These are phyloP conservation scores for Tricholoma saponaceum DNA, from an alignment of 768 basidiomycete species.

Conservation along the genomic window DNA sequence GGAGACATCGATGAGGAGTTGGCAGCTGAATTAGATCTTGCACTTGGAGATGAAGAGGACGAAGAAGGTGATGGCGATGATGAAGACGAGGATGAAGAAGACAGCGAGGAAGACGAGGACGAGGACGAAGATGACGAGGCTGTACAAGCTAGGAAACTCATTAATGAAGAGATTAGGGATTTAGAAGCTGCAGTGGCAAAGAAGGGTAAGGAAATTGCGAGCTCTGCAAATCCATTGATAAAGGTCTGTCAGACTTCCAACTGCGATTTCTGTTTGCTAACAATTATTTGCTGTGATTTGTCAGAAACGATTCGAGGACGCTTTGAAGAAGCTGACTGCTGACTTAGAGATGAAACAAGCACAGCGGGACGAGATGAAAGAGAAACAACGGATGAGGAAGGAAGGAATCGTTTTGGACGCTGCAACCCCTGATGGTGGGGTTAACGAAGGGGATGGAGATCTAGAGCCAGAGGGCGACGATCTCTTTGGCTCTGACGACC, in stretches of 20 bases:
- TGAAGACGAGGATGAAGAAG: constrained; percentile 61
- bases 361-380: constrained; percentile 77
- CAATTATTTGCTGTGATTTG: not conserved
- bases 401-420: constrained; percentile 52
- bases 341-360: constrained; percentile 83
- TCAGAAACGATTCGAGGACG: constrained; percentile 92
- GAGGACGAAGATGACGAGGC: constrained; percentile 85
- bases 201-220: constrained; percentile 80
- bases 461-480: constrained; percentile 24
- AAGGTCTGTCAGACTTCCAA: constrained; percentile 41
- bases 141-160: constrained; percentile 68
- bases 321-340: constrained; percentile 78
- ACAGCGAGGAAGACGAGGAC: constrained; percentile 68
- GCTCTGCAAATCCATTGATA: constrained; percentile 83
- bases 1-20: constrained; percentile 87
- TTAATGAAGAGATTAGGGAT: constrained; percentile 88
- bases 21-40: constrained; percentile 82
- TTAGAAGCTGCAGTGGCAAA: constrained; percentile 83
- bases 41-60: constrained; percentile 65
- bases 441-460: constrained; percentile 28
- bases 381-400: constrained; percentile 66
- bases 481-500: constrained; percentile 49
- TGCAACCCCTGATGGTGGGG: constrained; percentile 32
- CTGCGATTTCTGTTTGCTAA: not conserved
- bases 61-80: constrained; percentile 58